phyloP scores from a whole-genome alignment of 2,329 filamentous ascomycete species.

The Aureobasidium mangrovei region DNA sequence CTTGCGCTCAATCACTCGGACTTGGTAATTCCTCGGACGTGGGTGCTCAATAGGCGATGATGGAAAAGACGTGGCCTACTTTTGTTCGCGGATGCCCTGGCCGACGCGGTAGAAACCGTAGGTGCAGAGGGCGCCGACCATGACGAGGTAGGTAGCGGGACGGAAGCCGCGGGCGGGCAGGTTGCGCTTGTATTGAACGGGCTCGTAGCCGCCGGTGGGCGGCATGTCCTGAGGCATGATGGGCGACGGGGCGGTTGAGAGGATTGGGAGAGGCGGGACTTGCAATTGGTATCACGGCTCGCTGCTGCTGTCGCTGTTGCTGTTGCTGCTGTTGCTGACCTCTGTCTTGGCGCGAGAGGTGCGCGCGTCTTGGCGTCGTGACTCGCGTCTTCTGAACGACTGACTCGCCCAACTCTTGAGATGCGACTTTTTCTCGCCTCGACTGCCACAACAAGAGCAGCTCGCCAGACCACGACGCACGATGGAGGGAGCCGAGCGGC shows the following conservation, averaged over 20 bases:
- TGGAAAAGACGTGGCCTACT: constrained; percentile 50
- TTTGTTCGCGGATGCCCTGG: constrained; percentile 77
- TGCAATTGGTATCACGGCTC: too few relatives aligned
- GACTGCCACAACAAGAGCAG: too few relatives aligned
- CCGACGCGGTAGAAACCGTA: constrained; percentile 87
- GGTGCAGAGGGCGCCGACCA: constrained; percentile 67
- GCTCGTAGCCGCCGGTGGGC: constrained; percentile 85
- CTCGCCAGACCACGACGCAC: constrained; percentile 11
- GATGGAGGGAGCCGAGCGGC: constrained; percentile 50
- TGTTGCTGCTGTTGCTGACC: neutral
- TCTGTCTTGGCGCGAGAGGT: neutral
- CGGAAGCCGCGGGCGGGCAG: constrained; percentile 85
- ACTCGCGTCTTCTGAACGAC: too few relatives aligned
- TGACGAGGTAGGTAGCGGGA: constrained; percentile 68
- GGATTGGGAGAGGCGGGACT: neutral
- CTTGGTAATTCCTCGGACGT: neutral
- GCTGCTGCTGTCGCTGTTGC: too few relatives aligned
- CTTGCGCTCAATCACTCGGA: neutral
- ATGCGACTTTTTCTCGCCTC: too few relatives aligned
- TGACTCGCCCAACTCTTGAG: too few relatives aligned
- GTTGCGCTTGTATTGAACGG: constrained; percentile 98
- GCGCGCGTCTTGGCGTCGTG: too few relatives aligned
- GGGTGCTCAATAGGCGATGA: neutral
- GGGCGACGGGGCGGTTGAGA: constrained; percentile 24
- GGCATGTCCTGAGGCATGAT: constrained; percentile 97